Conservation (phyloP, 1,139 yeast genomes). For the Magnusiomyces suaveolens region DNA sequence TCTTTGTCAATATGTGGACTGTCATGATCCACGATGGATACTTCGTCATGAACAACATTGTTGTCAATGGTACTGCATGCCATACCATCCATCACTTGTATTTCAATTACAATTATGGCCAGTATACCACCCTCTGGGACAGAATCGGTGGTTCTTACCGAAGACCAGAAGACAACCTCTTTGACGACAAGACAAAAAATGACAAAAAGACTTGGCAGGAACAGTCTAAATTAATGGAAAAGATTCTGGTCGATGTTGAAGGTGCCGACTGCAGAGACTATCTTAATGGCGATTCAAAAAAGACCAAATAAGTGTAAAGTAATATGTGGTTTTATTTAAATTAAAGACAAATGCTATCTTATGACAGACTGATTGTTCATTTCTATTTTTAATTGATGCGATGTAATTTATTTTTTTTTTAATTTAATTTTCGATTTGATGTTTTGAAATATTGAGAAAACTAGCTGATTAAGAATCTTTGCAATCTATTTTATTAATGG, state of each 20-base stretch:
- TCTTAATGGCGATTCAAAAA: slow-evolving; percentile 26
- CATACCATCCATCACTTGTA: slow-evolving; percentile 94
- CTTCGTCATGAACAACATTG: slow-evolving; percentile 84
- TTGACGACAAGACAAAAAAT: slow-evolving; percentile 52
- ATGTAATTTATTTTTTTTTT: neutral
- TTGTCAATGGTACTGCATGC: slow-evolving; percentile 95
- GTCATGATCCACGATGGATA: slow-evolving; percentile 98
- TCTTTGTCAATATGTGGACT: slow-evolving; percentile 94
- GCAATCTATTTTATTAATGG: too few species aligned
- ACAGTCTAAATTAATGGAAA: slow-evolving; percentile 71
- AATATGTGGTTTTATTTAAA: too few species aligned
- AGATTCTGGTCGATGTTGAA: slow-evolving; percentile 69
- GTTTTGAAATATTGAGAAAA: too few species aligned
- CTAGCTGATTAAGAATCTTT: too few species aligned
- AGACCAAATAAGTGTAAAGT: too few species aligned
- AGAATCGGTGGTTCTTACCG: slow-evolving; percentile 90
- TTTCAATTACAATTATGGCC: slow-evolving; percentile 96
- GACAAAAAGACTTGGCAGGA: slow-evolving; percentile 58
- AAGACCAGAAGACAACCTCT: slow-evolving; percentile 79
- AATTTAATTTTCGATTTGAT: too few species aligned
- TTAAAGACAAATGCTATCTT: too few species aligned
- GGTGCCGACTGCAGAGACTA: slow-evolving; percentile 56
- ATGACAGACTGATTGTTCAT: too few species aligned
- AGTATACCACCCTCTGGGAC: slow-evolving; percentile 96
- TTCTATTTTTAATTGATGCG: too few species aligned